phyloP scores from a whole-genome alignment of 495 filamentous ascomycete genomes.

The Astrocystis sublimbata region DNA sequence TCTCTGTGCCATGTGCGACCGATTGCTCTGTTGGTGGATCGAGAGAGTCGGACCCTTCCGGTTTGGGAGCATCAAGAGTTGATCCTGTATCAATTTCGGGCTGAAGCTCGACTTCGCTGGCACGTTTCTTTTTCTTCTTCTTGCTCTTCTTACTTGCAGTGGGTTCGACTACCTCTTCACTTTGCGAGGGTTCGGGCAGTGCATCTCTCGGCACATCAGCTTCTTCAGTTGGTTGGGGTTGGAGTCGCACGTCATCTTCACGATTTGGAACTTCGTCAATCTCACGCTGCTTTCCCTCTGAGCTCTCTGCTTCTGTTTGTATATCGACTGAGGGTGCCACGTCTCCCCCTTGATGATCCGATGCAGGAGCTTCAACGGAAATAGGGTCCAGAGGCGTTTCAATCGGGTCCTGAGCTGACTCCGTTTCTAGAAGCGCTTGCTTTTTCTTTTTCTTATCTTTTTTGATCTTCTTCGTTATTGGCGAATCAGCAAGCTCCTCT shows the following conservation, averaged over 20 bases:
- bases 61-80: background rate
- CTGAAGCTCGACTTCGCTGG: slow-evolving; percentile 19
- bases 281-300: slow-evolving; percentile 2
- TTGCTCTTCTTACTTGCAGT: slow-evolving; percentile 8
- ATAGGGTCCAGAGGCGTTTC: background rate
- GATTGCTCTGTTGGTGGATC: background rate
- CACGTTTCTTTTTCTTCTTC: slow-evolving; percentile 29
- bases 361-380: background rate
- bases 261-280: background rate
- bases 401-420: background rate
- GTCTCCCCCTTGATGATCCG: background rate
- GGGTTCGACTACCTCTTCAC: background rate
- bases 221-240: background rate
- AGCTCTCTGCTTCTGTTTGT: background rate
- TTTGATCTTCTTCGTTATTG: slow-evolving; percentile 1
- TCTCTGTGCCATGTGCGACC: background rate
- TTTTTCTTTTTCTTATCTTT: slow-evolving; percentile 9
- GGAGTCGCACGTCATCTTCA: background rate
- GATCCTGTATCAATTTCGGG: slow-evolving; percentile 2
- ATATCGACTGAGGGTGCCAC: background rate
- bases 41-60: background rate
- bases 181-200: background rate
- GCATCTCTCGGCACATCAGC: background rate
- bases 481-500: background rate
- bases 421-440: background rate